Base-by-base conservation (phyloP, 768 basidiomycete species). In the Leccinum imitatum region DNA sequence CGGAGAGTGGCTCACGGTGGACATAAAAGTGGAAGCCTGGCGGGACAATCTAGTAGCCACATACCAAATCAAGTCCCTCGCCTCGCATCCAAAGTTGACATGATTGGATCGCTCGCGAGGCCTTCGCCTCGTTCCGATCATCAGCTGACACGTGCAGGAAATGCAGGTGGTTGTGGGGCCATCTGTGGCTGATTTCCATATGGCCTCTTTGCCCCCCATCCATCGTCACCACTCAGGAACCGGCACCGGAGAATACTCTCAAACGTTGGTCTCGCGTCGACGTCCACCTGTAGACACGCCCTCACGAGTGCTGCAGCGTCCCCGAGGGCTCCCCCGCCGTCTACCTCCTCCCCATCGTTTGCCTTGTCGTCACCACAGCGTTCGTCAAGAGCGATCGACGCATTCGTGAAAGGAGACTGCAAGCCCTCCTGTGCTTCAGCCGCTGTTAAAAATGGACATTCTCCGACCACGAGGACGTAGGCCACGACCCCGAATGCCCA, bases 401-500 rank as follows among this genome's bases (percentile, higher is more conserved):
- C 87, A 59, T 82, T 87, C 1, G 89, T 83, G 68, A 91, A 89
- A 0, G 88, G 88, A 0, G 90, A 89, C 50, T 79, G 76, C 9
- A 96, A 78, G 1, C 94, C 93, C 50, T 87, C 89, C 66, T 95
- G 91, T 0, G 95, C 93, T 72, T 98, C 95, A 41, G 87, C 89
- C 1, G 95, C 89, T 17, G 90, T 93, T 76, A 87, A 85, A 77
- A 95, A 95, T 1, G 93, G 93, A 69, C 93, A 95, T 77, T 96
- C 93, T 6, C 93, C 93, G 21, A 89, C 84, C 17, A 98, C 82
- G 62, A 99, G 84, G 58, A 99, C 96, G 73, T 95, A 99, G 13
- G 89, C 94, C 21, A 99, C 93, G 23, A 98, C 95, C 14, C 96
- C 96, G 61, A 96, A 91, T 0, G 96, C 96, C 95, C 96, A 99